phyloP scores from a whole-genome alignment of 208 protist species.

The Leishmania martiniquensis region DNA sequence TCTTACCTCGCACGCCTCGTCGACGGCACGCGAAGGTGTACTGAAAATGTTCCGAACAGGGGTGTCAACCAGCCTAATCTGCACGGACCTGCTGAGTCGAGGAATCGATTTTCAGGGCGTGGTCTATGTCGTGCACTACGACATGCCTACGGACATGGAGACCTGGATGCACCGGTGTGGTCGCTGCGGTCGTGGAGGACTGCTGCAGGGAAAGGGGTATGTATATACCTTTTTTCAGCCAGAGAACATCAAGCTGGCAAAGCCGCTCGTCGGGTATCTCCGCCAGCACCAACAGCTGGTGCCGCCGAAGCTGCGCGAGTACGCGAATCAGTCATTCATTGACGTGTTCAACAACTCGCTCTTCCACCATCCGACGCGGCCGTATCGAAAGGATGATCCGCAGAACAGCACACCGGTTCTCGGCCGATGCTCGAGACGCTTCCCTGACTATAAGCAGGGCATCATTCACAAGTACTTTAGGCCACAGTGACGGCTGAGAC shows the following conservation, averaged over 20 bases:
- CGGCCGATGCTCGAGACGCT: conserved; percentile 53
- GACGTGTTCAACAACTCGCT: conserved; percentile 79
- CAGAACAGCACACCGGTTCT: conserved; percentile 68
- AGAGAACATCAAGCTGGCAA: conserved; percentile 78
- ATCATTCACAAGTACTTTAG: conserved; percentile 67
- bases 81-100: conserved; percentile 98
- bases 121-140: conserved; percentile 98
- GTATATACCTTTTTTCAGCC: conserved; percentile 89
- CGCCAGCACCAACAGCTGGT: conserved; percentile 75
- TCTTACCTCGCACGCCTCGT: conserved; percentile 67
- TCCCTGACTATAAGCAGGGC: conserved; percentile 77
- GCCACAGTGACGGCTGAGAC: conserved; percentile 42
- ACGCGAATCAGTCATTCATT: conserved; percentile 77
- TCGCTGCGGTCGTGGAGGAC: conserved; percentile 91
- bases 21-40: conserved; percentile 53
- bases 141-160: conserved; percentile 95
- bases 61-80: conserved; percentile 94
- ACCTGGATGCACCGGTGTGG: conserved; percentile 98
- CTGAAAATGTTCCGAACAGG: conserved; percentile 94
- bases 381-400: conserved; percentile 65
- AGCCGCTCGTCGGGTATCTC: conserved; percentile 81
- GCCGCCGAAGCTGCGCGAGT: conserved; percentile 84
- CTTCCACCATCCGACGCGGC: conserved; percentile 78
- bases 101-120: conserved; percentile 97
- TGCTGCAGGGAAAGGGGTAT: conserved; percentile 45